Evolutionary conservation across 2,329 filamentous ascomycete species (phyloP), one percentile per base, ranked within the genome.

Genomic region (Zymoseptoria brevis): DNA sequence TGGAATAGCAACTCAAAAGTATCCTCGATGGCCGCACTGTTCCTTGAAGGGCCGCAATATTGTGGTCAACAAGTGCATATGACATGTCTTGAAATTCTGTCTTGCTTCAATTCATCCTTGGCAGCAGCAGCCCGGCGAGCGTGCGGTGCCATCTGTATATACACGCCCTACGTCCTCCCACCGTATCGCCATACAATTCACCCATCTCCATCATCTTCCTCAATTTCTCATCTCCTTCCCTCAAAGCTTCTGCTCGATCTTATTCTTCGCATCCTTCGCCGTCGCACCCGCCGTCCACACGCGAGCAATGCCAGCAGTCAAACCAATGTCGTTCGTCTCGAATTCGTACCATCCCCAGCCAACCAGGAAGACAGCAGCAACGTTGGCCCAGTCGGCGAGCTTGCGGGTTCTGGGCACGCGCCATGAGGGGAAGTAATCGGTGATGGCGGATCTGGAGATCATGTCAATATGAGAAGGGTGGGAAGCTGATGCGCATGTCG

Each of bases 291-390:
- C 93, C 71, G 82, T 89, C 94, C 94, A 99, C 63, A 97, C 80
- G 73, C 88, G 84, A 82, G 88, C 90, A 66, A 96, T 81, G 30
- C 87, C 87, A 81, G 96, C 93, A 8, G 91, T 96, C 61, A 99
- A 75, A 66, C 94, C 94, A 56, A 99, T 90, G 68, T 99, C 94
- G 73, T 96, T 97, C 30, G 94, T 99, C 86, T 99, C 94, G 71
- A 97, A 97, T 77, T 97, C 93, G 78, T 99, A 99, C 71, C 97
- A 82, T 59, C 92, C 92, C 66, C 96, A 82, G 55, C 89, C 91
- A 63, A 92, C 89, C 56, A 90, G 79, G 60, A 93, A 80, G 9
- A 95, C 96, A 61, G 84, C 86, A 52, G 81, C 77, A 71, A 92
- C 91, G 64, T 97, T 83, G 45, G 81, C 79, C 91, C 91, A 97